Conservation (phyloP, 2,329 filamentous ascomycete species). For the Orbilia oligospora region DNA sequence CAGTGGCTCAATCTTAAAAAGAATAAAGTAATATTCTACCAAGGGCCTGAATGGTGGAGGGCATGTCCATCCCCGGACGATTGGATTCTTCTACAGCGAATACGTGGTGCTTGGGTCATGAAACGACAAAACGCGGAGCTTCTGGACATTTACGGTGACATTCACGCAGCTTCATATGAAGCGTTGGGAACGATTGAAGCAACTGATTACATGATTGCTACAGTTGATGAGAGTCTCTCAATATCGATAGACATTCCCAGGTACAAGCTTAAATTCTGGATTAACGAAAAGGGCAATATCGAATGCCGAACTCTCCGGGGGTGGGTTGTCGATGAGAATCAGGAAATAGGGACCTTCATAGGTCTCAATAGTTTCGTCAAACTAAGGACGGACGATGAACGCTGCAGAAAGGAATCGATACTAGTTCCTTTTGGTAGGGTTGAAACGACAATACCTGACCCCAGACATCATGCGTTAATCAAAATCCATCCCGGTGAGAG, state of each 20-base stretch:
- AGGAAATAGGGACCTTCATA: slow-evolving; percentile 69
- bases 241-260: slow-evolving; percentile 67
- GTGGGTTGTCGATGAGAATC: slow-evolving; percentile 70
- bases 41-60: slow-evolving; percentile 18
- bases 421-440: no score
- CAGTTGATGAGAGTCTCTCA: not conserved
- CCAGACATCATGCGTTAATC: not conserved
- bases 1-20: slow-evolving; percentile 39
- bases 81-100: slow-evolving; percentile 23
- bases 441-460: no score
- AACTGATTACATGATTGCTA: not conserved
- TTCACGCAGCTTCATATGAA: no score
- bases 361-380: slow-evolving; percentile 71
- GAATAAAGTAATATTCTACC: slow-evolving; percentile 9
- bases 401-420: not conserved
- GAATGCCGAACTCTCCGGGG: slow-evolving; percentile 70
- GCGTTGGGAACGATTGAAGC: slow-evolving; percentile 7
- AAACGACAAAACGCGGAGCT: no score
- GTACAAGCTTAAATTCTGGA: slow-evolving; percentile 70
- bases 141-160: not conserved
- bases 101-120: no score
- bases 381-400: slow-evolving; percentile 64
- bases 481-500: slow-evolving; percentile 68
- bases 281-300: slow-evolving; percentile 65
- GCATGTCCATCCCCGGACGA: not conserved